These are phyloP conservation scores for Rhamnella rubrinervis DNA, from an alignment of 331 rosid genomes.

Conservation along the genomic window DNA sequence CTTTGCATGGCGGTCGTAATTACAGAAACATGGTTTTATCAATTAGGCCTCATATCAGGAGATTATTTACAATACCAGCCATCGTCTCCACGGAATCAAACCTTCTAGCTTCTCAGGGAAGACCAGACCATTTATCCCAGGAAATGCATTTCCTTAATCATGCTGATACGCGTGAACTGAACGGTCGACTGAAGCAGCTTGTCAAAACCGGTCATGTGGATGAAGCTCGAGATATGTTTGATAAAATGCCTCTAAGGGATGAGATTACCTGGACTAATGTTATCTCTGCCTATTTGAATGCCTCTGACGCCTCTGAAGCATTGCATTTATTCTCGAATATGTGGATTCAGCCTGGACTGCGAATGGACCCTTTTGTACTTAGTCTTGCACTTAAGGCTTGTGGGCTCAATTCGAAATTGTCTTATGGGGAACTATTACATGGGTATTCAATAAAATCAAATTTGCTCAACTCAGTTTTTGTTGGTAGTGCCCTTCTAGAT, in stretches of 20 bases:
- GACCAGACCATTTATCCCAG: conserved; percentile 21
- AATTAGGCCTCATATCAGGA: conserved; percentile 21
- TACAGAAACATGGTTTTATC: conserved; percentile 22
- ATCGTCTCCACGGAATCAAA: conserved; percentile 16
- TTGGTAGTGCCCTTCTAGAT: conserved; percentile 61
- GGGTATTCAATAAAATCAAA: conserved; percentile 58
- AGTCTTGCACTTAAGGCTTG: conserved; percentile 72
- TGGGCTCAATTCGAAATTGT: conserved; percentile 37
- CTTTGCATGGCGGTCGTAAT: background rate
- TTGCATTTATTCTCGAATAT: conserved; percentile 48
- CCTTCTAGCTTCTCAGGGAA: conserved; percentile 6
- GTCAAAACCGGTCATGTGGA: conserved; percentile 37
- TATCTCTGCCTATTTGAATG: conserved; percentile 50
- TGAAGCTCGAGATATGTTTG: conserved; percentile 40
- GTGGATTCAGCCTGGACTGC: conserved; percentile 47
- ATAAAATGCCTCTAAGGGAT: conserved; percentile 47
- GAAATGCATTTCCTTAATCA: conserved; percentile 27
- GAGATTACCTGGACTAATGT: conserved; percentile 56
- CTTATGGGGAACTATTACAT: conserved; percentile 53
- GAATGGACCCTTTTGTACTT: conserved; percentile 57
- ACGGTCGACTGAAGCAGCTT: conserved; percentile 49
- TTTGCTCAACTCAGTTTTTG: conserved; percentile 61
- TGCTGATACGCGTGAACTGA: conserved; percentile 36
- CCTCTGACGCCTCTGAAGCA: conserved; percentile 45
- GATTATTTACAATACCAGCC: conserved; percentile 31